Evolutionary conservation across 768 basidiomycete species (phyloP), one percentile per base, ranked within the genome.

Genomic region (Boletus subcaerulescens): DNA sequence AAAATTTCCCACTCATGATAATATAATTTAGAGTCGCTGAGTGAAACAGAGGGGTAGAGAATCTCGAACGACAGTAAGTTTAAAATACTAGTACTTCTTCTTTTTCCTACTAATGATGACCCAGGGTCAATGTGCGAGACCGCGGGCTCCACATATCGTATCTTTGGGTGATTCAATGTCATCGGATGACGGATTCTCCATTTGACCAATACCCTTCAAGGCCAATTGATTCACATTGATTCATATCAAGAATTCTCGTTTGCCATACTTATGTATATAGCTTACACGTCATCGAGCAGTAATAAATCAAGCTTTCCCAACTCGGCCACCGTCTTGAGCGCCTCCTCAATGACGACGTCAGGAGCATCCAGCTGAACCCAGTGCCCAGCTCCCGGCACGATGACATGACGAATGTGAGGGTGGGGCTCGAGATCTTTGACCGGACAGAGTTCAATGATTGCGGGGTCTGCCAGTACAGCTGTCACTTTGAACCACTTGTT

Each of bases 291-390:
- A 12, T 36, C 17, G n/a, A 43, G 24, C 13, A 26, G 3, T 26
- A 18, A 22, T 22, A 22, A 22, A 10, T 26, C 22, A 60, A 12
- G 29, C 5, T 5, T 24, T 3, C 46, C 56, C 40, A 59, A 45
- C n/a, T 57, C 52, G n/a, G 55, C 57, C 5, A 60, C 54, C 3
- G 50, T 53, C 48, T 55, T 60, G 24, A 65, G 26, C 13, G 60
- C 63, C 20, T 57, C 57, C 22, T 60, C 45, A 6, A 71, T 54
- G 0, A 68, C 55, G 15, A 42, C 44, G 7, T 66, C 54, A 0
- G 66, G 62, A 31, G 56, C 50, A 20, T 68, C 68, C 12, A 38
- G 49, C 41, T 66, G 66, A n/a, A 71, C 64, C 52, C 57, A 68
- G 39, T 70, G 68, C 3, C 55, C 53, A 3, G 58, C 52, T 0